phyloP scores from a whole-genome alignment of 2,329 filamentous ascomycete species.

The Ophiocordyceps polyrhachis-furcata region DNA sequence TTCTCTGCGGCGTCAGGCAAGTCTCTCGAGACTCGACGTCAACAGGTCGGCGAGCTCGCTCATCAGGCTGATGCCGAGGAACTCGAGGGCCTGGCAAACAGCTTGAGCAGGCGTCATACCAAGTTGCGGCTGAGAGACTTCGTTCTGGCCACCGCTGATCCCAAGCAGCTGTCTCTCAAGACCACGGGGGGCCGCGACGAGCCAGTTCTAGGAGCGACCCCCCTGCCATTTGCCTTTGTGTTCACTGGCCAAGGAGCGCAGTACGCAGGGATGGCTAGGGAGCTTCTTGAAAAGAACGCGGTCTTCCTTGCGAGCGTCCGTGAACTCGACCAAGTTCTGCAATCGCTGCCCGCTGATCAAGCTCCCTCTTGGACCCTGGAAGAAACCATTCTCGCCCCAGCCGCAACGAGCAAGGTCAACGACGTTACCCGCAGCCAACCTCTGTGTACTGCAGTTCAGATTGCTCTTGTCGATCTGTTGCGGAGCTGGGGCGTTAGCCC shows the following conservation, averaged over 20 bases:
- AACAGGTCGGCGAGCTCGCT: neutral
- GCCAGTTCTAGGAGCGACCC: neutral
- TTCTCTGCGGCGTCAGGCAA: neutral
- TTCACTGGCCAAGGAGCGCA: constrained; percentile 11
- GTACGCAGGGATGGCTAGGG: constrained; percentile 6
- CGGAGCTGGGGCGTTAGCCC: constrained; percentile 12
- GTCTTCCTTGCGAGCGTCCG: constrained; percentile 4
- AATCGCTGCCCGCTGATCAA: neutral
- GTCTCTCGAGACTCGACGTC: neutral
- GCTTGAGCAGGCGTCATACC: neutral
- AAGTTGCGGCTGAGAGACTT: neutral
- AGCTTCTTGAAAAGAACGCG: constrained; percentile 2
- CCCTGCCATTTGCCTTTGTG: constrained; percentile 4
- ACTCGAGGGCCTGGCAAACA: neutral
- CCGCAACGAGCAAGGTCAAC: constrained; percentile 4
- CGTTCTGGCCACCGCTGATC: neutral
- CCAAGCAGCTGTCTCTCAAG: neutral
- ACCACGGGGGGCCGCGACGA: neutral
- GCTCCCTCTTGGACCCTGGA: constrained; percentile 2
- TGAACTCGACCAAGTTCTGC: constrained; percentile 2
- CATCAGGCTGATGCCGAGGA: neutral
- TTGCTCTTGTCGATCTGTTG: constrained; percentile 17
- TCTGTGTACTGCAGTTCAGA: constrained; percentile 13
- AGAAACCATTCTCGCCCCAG: constrained; percentile 3
- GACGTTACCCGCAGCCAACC: constrained; percentile 9